Conservation (phyloP, 192 early-diverging fungal genomes). For the Geranomyces variabilis region DNA sequence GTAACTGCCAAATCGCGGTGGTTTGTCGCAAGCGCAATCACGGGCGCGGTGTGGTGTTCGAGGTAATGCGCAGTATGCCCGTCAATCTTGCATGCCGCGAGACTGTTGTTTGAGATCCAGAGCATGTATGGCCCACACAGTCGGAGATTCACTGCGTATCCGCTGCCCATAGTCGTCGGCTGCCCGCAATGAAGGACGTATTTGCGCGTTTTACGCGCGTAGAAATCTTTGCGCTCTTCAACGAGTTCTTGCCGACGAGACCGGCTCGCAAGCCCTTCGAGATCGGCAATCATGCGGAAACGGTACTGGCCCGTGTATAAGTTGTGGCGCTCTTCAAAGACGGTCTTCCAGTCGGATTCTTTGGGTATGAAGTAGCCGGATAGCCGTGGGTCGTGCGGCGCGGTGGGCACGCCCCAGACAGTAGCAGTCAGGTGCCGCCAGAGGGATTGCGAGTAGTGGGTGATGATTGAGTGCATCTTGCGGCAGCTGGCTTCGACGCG, state of each 20-base stretch:
- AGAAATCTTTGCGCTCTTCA: conserved; percentile 16
- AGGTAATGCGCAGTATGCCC: conserved; percentile 31
- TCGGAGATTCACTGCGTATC: conserved; percentile 43
- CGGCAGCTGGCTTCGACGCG: conserved; percentile 12
- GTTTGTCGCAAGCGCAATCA: conserved; percentile 39
- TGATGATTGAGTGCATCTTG: conserved; percentile 12
- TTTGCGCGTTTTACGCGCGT: conserved; percentile 13
- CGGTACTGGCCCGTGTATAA: conserved; percentile 37
- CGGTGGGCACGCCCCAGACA: conserved; percentile 17
- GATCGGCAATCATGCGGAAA: conserved; percentile 34
- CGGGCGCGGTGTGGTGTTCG: conserved; percentile 29
- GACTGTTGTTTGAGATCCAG: conserved; percentile 30
- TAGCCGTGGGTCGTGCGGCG: neutral
- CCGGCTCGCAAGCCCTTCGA: conserved; percentile 15
- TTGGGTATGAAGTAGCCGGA: conserved; percentile 15
- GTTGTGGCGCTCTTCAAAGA: conserved; percentile 31
- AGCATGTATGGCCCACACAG: conserved; percentile 39
- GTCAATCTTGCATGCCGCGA: conserved; percentile 35
- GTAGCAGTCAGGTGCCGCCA: conserved; percentile 10
- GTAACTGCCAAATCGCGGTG: conserved; percentile 38
- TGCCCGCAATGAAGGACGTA: conserved; percentile 44
- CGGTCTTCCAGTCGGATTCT: conserved; percentile 27
- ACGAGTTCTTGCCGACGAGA: conserved; percentile 28
- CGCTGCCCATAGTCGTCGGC: conserved; percentile 40
- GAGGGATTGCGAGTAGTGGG: conserved; percentile 23